phyloP scores from a whole-genome alignment of 202 grass and related monocot genomes.

The Carex arenaria region DNA sequence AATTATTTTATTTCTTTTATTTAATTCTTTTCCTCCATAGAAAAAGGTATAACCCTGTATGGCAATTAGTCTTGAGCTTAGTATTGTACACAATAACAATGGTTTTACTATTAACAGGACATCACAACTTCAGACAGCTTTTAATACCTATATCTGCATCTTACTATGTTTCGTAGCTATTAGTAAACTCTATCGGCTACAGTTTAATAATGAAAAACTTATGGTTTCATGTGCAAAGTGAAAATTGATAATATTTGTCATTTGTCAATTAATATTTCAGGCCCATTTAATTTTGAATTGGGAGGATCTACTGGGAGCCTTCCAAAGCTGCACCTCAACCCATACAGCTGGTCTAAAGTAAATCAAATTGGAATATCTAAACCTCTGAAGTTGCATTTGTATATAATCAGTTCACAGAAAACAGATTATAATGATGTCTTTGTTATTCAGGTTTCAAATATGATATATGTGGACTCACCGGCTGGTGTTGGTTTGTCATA shows the following conservation, averaged over 20 bases:
- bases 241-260: not conserved
- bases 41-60: not conserved
- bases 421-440: not conserved
- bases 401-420: not conserved
- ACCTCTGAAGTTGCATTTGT: not conserved
- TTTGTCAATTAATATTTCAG: constrained; percentile 27
- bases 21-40: not conserved
- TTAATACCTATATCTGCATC: not conserved
- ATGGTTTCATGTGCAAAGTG: not conserved
- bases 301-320: constrained; percentile 36
- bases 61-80: not conserved
- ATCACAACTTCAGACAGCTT: not conserved
- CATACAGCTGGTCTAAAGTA: constrained; percentile 98
- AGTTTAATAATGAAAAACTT: not conserved
- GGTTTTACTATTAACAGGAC: not conserved
- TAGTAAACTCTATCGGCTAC: not conserved
- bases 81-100: not conserved
- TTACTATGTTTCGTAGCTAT: not conserved
- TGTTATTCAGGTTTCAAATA: constrained; percentile 66
- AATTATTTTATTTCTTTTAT: not conserved
- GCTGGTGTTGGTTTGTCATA: constrained; percentile 93
- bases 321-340: constrained; percentile 87
- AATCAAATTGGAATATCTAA: not conserved
- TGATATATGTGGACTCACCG: constrained; percentile 95
- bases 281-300: constrained; percentile 87